Conservation (phyloP, 108 stramenopile genomes). For the Stephanodiscus triporus region DNA sequence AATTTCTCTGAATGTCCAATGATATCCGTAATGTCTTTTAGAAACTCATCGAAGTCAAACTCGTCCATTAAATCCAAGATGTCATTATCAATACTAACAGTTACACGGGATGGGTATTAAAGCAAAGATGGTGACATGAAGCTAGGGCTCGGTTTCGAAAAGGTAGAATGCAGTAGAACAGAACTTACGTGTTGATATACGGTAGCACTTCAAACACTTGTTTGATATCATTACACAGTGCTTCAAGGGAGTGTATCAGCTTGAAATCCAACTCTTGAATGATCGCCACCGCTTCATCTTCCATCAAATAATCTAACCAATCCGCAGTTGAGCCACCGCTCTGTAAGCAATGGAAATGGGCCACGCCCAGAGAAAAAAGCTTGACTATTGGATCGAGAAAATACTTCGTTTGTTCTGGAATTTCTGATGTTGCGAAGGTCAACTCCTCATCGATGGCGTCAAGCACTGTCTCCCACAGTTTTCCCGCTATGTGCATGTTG, state of each 20-base stretch:
- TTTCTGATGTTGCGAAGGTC: conserved; percentile 58
- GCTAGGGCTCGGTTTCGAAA: neutral
- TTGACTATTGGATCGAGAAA: conserved; percentile 70
- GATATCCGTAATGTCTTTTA: conserved; percentile 74
- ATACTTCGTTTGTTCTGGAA: conserved; percentile 68
- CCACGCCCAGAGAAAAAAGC: conserved; percentile 85
- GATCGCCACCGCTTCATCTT: conserved; percentile 73
- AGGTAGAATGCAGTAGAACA: neutral
- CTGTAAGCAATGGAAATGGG: conserved; percentile 71
- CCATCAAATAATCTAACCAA: conserved; percentile 83
- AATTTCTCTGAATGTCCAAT: conserved; percentile 69
- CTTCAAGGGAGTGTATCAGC: conserved; percentile 67
- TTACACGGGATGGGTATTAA: neutral
- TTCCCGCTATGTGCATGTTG: conserved; percentile 76
- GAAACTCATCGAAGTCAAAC: conserved; percentile 69
- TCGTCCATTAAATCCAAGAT: conserved; percentile 87
- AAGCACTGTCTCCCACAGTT: conserved; percentile 82
- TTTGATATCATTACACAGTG: conserved; percentile 78
- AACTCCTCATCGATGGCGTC: conserved; percentile 87
- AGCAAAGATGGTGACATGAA: neutral
- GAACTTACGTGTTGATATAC: conserved; percentile 81
- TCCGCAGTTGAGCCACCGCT: conserved; percentile 64
- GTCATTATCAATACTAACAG: conserved; percentile 79
- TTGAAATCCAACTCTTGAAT: conserved; percentile 86
- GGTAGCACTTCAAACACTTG: conserved; percentile 78